A percentile compares a stretch with the other conserved stretches of the same genome.
Evolutionary conservation across 441 rosid genomes (phyloP).

Genomic region (Viola pubescens): DNA sequence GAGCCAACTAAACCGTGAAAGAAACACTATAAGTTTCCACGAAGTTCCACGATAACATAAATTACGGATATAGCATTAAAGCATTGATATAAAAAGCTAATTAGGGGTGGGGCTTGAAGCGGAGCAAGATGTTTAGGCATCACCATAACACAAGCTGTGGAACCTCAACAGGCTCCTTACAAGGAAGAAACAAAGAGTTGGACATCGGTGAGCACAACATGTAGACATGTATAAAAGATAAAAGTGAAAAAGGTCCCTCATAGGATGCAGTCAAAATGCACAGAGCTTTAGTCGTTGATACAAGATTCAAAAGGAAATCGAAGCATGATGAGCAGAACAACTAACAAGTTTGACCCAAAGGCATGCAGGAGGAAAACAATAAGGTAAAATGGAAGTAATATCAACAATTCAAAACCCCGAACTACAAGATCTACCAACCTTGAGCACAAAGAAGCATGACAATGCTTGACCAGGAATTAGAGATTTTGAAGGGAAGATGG

Average conservation of each 20-base stretch:
- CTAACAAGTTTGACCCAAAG: neutral
- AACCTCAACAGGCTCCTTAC: neutral
- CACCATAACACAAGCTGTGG: neutral
- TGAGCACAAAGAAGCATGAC: slow-evolving; percentile 77
- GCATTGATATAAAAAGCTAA: neutral
- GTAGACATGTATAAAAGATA: neutral
- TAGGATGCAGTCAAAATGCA: neutral
- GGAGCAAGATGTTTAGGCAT: neutral
- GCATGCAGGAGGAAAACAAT: neutral
- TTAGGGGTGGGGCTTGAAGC: neutral
- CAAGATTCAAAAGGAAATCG: neutral
- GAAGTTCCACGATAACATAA: neutral
- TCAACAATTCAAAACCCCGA: neutral
- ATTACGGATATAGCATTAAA: neutral
- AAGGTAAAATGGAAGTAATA: neutral
- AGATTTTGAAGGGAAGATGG: slow-evolving; percentile 51
- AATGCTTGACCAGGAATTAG: slow-evolving; percentile 76
- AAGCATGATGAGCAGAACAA: neutral
- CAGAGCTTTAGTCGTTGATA: neutral
- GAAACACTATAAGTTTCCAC: neutral
- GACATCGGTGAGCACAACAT: neutral
- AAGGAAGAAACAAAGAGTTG: neutral
- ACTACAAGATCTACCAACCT: slow-evolving; percentile 34
- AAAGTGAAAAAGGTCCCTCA: neutral
- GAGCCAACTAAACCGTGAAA: neutral